Conservation (phyloP, 2,329 filamentous ascomycete genomes). For the Trichocomaceae sp. region DNA sequence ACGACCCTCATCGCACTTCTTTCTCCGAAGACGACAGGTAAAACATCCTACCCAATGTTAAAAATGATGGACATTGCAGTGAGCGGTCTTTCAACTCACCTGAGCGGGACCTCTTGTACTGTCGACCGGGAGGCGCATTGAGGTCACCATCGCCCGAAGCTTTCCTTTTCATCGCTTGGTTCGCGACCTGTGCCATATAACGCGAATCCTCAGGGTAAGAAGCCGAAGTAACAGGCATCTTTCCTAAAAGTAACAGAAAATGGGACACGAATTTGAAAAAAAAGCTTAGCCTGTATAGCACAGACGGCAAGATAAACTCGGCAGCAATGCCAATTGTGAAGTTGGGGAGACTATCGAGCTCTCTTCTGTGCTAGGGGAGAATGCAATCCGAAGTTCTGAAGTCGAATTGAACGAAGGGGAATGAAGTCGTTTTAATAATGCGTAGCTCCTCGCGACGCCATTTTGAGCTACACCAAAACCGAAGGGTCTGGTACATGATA, state of each 20-base stretch:
- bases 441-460: neutral
- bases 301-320: slow-evolving; percentile 14
- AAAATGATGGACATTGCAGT: slow-evolving; percentile 23
- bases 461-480: slow-evolving; percentile 4
- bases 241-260: neutral
- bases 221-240: neutral
- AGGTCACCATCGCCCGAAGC: neutral
- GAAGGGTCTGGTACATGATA: slow-evolving; percentile 6
- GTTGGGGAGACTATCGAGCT: neutral
- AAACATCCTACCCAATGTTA: slow-evolving; percentile 51
- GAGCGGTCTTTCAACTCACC: slow-evolving; percentile 48
- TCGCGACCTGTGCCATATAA: neutral
- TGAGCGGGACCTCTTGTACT: slow-evolving; percentile 90
- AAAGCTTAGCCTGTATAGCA: slow-evolving; percentile 25
- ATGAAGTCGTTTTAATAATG: slow-evolving; percentile 8
- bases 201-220: neutral
- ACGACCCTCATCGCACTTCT: slow-evolving; percentile 65
- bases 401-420: slow-evolving; percentile 6
- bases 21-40: slow-evolving; percentile 60
- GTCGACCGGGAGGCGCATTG: slow-evolving; percentile 48
- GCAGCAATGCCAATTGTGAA: neutral
- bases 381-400: neutral
- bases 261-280: slow-evolving; percentile 37
- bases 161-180: neutral
- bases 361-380: neutral